These are phyloP conservation scores for Thinopyrum elongatum DNA, from an alignment of 176 grass and related monocot genomes.

Conservation along the genomic window DNA sequence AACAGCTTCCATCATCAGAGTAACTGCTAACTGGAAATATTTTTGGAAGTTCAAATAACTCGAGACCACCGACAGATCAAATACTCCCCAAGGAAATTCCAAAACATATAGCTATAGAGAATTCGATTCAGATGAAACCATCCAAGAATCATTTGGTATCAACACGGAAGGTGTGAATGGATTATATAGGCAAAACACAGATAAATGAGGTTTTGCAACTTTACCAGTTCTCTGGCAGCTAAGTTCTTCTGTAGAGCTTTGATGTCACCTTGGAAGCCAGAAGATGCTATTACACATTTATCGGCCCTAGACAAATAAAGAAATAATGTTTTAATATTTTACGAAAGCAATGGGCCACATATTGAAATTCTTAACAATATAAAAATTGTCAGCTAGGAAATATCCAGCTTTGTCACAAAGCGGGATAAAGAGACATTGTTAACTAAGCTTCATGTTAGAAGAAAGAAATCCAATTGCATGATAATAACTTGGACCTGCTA, in stretches of 20 bases:
- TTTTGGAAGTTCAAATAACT: background rate
- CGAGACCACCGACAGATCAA: background rate
- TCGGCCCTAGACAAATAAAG: slow-evolving; percentile 57
- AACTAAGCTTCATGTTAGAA: background rate
- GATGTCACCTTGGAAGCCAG: slow-evolving; percentile 96
- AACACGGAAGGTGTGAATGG: background rate
- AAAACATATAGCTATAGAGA: background rate
- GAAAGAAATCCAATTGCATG: background rate
- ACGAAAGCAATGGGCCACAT: background rate
- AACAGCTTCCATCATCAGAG: background rate
- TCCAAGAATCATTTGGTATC: background rate
- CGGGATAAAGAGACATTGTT: background rate
- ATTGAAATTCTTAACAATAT: background rate
- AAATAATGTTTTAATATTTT: background rate
- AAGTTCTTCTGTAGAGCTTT: slow-evolving; percentile 98
- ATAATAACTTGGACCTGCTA: background rate
- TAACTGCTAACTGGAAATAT: background rate
- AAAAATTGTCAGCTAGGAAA: background rate
- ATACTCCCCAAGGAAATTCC: background rate
- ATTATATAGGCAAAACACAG: background rate
- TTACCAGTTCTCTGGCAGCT: slow-evolving; percentile 81
- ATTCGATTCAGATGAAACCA: background rate
- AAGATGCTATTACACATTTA: slow-evolving; percentile 82
- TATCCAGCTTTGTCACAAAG: background rate
- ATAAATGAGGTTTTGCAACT: background rate